Evolutionary conservation across 2,329 filamentous ascomycete species (phyloP).

Genomic region (Claviceps pazoutovae): DNA sequence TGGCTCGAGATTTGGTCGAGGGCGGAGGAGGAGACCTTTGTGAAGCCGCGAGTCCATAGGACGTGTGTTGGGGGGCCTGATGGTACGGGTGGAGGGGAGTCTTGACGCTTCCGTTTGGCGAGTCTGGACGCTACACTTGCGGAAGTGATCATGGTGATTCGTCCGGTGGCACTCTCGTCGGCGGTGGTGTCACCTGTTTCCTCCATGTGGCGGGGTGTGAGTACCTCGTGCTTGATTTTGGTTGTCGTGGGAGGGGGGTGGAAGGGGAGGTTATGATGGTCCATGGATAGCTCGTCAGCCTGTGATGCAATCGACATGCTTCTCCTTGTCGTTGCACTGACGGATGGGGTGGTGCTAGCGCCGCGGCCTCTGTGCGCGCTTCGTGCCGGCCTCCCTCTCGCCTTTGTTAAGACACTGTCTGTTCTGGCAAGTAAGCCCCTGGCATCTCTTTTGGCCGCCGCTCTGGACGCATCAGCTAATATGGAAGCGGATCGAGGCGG

Average conservation of each 20-base stretch:
- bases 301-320: conserved; percentile 34
- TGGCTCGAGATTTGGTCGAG: conserved; percentile 66
- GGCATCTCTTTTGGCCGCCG: conserved; percentile 19
- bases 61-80: conserved; percentile 50
- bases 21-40: conserved; percentile 57
- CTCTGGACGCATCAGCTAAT: conserved; percentile 19
- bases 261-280: conserved; percentile 13
- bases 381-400: conserved; percentile 23
- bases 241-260: conserved; percentile 20
- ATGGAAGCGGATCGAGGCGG: conserved; percentile 26
- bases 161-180: conserved; percentile 35
- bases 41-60: conserved; percentile 61
- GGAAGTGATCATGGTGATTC: conserved; percentile 23
- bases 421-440: conserved; percentile 10
- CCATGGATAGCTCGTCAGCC: conserved; percentile 33
- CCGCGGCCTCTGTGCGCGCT: conserved; percentile 21
- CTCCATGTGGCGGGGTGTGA: conserved; percentile 39
- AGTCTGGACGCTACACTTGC: conserved; percentile 23
- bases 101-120: conserved; percentile 45
- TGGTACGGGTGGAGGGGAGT: conserved; percentile 29
- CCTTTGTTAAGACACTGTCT: conserved; percentile 16
- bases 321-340: conserved; percentile 21
- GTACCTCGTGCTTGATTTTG: conserved; percentile 46
- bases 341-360: conserved; percentile 22
- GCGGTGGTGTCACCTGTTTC: conserved; percentile 42